These are phyloP conservation scores for Chlamydomonas eustigma DNA, from an alignment of 139 green algal species.

Conservation along the genomic window DNA sequence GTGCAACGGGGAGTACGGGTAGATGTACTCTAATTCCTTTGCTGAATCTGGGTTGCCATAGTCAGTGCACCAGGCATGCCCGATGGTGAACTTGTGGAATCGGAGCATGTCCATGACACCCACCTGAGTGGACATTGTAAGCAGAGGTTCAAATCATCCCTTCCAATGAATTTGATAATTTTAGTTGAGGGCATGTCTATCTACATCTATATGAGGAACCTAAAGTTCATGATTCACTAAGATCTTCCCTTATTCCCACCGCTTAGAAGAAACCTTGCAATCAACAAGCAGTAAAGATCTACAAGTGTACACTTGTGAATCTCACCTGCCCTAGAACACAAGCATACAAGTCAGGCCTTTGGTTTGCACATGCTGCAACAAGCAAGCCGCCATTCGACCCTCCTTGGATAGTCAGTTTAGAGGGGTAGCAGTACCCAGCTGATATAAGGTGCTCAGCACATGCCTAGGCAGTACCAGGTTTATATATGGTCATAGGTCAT, in stretches of 20 bases:
- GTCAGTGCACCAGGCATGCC: constrained; percentile 77
- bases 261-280: no score
- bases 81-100: constrained; percentile 96
- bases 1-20: constrained; percentile 83
- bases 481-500: no score
- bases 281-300: no score
- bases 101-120: constrained; percentile 92
- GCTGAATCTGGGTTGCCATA: constrained; percentile 56
- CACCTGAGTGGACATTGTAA: no score
- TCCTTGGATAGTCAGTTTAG: constrained; percentile 48
- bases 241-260: no score
- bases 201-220: no score
- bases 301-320: no score
- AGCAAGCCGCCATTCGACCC: constrained; percentile 89
- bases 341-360: constrained; percentile 87
- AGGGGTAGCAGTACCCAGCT: constrained; percentile 50
- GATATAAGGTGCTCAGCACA: constrained; percentile 70
- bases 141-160: no score
- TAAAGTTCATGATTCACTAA: no score
- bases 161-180: no score
- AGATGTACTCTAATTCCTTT: constrained; percentile 42
- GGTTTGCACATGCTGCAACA: constrained; percentile 88
- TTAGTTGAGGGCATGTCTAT: no score
- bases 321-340: constrained; percentile 68
- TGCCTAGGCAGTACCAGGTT: constrained; percentile 37